Conservation (phyloP, 768 basidiomycete species). For the Kwoniella dejecticola region DNA sequence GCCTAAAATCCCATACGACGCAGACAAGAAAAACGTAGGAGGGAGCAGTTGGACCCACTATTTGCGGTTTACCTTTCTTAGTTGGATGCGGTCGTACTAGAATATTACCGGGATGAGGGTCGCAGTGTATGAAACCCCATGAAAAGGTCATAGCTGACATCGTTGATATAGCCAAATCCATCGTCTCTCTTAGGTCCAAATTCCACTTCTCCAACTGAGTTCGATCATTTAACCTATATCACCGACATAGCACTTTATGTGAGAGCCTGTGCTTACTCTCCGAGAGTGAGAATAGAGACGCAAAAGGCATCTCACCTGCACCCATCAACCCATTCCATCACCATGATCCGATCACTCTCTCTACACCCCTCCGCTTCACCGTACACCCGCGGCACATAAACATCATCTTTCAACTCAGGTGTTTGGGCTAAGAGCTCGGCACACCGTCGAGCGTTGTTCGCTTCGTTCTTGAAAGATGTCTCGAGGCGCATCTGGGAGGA, state of each 20-base stretch:
- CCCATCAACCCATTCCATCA: conserved; percentile 56
- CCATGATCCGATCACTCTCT: conserved; percentile 67
- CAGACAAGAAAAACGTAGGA: no score
- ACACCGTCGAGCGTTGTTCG: conserved; percentile 72
- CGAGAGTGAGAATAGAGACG: not conserved
- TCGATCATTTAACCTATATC: conserved; percentile 56
- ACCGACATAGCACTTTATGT: not conserved
- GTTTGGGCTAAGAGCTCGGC: conserved; percentile 70
- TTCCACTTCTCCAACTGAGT: conserved; percentile 51
- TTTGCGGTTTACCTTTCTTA: conserved; percentile 58
- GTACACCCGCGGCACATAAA: conserved; percentile 68
- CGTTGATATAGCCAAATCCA: conserved; percentile 83
- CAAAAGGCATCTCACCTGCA: conserved; percentile 40
- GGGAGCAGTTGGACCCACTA: conserved; percentile 41
- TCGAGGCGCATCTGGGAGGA: conserved; percentile 79
- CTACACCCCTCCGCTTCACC: conserved; percentile 43
- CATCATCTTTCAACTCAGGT: conserved; percentile 68
- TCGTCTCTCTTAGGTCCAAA: conserved; percentile 59
- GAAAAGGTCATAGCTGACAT: conserved; percentile 86
- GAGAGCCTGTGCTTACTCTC: not conserved
- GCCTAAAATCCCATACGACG: no score
- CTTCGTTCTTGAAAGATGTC: conserved; percentile 78
- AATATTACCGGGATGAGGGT: conserved; percentile 61
- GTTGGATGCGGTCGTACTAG: conserved; percentile 72
- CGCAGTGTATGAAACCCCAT: conserved; percentile 80